Evolutionary conservation across 2,329 filamentous ascomycete genomes (phyloP), one percentile per base, ranked within the genome.

Genomic region (Ciborinia camelliae): DNA sequence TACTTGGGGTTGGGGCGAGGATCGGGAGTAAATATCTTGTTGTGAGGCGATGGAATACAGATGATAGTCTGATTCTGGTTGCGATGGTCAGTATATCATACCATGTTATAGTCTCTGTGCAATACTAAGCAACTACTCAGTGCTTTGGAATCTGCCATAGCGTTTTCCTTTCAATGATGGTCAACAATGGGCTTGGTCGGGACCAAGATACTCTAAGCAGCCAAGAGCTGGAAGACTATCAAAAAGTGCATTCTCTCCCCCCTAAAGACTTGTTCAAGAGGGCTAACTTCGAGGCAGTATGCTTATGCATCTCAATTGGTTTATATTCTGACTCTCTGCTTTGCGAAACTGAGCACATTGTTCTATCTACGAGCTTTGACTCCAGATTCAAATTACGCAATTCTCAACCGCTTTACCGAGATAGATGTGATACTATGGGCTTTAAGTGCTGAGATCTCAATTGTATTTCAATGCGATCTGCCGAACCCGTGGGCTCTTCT

Each of bases 1-100:
- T 78, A 28, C 71, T 76, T 12, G 74, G 75, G 57, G 73, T 77
- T 23, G 63, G 74, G 10, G 77, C 78, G 23, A 71, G 77, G 30
- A 66, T 78, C 2, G 76, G 65, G 52, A 63, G 59, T 3, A 71
- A 70, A 62, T 70, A 65, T 51, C 63, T 53, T 35, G 69, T 71
- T 30, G 55, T 67, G 12, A 60, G 63, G 39, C 45, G 59, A 61
- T 57, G 54, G 39, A 67, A 59, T 9, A 35, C 60, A 6, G 69
- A 71, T 62, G 69, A 70, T 62, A 39, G 14, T 28, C 48, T 68
- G 37, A 71, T 69, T 37, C 23, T 62, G 48, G 30, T 54, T 41
- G 62, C 67, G 0, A 71, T 68, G 67, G 64, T 67, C 54, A 51
- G 61, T 48, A 43, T n/a, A 43, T 9, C 32, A 65, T 75, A n/a